Base-by-base conservation (phyloP, 1,139 yeast species). In the Yamadazyma dendronema region DNA sequence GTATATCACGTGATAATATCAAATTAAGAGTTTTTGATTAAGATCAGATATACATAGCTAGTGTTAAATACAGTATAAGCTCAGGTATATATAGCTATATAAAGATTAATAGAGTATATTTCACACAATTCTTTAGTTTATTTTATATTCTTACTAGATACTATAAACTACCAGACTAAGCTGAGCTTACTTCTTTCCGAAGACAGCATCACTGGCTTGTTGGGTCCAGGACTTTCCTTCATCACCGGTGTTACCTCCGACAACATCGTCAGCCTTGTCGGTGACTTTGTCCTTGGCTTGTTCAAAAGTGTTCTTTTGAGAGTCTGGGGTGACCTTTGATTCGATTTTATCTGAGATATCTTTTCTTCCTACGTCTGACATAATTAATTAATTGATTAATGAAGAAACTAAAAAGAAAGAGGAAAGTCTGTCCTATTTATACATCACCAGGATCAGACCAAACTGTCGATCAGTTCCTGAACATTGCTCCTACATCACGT, bases 331-430 rank as follows among this genome's bases (percentile, higher is more conserved):
- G 32, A 68, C 54, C 38, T 65, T 56, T 40, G 65, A 57, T 43
- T 52, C 43, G 40, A 66, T 47, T 57, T 68, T 69, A 56, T 67
- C 73, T 43, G 64, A 52, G 50, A 68, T 57, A 49, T 60, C 59
- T 63, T 69, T 65, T 66, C 75, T 67, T 43, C 74, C 74, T 32
- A 58, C 45, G 62, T 69, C 74, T 46, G 74, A 65, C 74, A 68
- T 69, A 29, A 33, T 48, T 37, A 31, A 11, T 13, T 21, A 13
- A 3, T 28, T 8, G 12, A 6, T 25, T 17, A 21, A 13, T 30
- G n/a, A 26, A 17, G 22, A 14, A 9, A 19, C 6, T 7, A 6
- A 17, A 14, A 24, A 15, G 25, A 27, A 16, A 21, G 19, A 25
- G 17, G 30, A 10, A 22, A 21, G 17, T 3, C 27, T 8, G 12